Evolutionary conservation across 2,329 filamentous ascomycete genomes (phyloP).

Genomic region (Diaporthe citrichinensis): DNA sequence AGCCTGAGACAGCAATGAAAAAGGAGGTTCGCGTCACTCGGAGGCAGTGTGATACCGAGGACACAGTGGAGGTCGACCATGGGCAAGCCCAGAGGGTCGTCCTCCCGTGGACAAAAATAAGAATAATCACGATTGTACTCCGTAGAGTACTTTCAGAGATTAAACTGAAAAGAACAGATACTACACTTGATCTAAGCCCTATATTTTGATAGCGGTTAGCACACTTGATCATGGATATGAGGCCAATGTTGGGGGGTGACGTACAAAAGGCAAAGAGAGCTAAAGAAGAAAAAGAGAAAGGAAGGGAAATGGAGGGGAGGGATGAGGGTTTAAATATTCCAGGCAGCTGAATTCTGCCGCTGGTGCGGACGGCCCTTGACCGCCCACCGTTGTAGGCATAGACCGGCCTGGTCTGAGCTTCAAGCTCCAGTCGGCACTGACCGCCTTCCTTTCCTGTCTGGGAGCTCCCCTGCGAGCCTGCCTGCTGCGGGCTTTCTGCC

Average conservation of each 20-base stretch:
- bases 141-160: slow-evolving; percentile 80
- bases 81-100: slow-evolving; percentile 77
- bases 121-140: slow-evolving; percentile 78
- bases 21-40: slow-evolving; percentile 73
- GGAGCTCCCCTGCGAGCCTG: not conserved
- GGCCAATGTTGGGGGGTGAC: not conserved
- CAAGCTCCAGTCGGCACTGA: not conserved
- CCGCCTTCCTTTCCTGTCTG: not conserved
- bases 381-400: not conserved
- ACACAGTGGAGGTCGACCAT: slow-evolving; percentile 74
- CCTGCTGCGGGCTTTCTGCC: not conserved
- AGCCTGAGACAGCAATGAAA: slow-evolving; percentile 71
- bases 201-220: not conserved
- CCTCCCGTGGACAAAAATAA: slow-evolving; percentile 73
- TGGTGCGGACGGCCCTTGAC: not conserved
- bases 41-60: slow-evolving; percentile 80
- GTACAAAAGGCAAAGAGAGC: slow-evolving; percentile 37
- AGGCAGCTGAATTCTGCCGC: not conserved
- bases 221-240: not conserved
- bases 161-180: slow-evolving; percentile 89
- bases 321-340: slow-evolving; percentile 10
- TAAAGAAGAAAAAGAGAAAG: slow-evolving; percentile 16
- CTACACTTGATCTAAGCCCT: slow-evolving; percentile 79
- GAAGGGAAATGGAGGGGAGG: not conserved
- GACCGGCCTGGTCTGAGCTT: too few species aligned